Evolutionary conservation across 257 asterid genomes (phyloP), one percentile per base, ranked within the genome.

Genomic region (Thymus mandschuricus): DNA sequence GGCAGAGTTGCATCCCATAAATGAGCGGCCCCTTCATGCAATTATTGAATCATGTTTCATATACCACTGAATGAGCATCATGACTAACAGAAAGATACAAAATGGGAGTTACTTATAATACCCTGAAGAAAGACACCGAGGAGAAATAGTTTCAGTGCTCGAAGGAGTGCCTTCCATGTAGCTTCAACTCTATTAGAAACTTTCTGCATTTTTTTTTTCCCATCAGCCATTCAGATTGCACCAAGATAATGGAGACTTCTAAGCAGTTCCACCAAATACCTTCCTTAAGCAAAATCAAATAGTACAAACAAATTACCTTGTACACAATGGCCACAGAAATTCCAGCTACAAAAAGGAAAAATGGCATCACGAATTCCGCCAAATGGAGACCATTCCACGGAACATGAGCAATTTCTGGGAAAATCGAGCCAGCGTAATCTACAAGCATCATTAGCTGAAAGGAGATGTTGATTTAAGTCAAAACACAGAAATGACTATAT

Each of bases 341-440:
- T 64, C 98, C 96, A 69, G 87, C 90, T 70, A 87, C 88, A 70
- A 90, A 85, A 63, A 92, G 92, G 86, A 92, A 90, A 81, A 90
- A 90, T 28, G 97, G 97, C 97, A 92, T 92, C 65, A 87, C 97
- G 57, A 92, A 87, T 52, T 90, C 93, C 38, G 97, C 96, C 86
- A 88, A 77, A 75, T 85, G 96, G 51, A 92, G 70, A 64, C 97
- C 95, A 76, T 90, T 87, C 96, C 98, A 90, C 5, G 93, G 95
- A 69, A 80, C 85, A 73, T 92, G 97, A 68, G 84, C 91, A 61
- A 92, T 84, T 43, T 80, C 59, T 2, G 98, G 93, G 73, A 84
- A 86, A 78, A 85, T 66, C 0, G 93, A 84, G 70, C 98, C 98
- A 74, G 76, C 92, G 50, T 90, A 88, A 80, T 90, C 97, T 73